Conservation (phyloP, 805 yeast species). For the Candida ulmi region DNA sequence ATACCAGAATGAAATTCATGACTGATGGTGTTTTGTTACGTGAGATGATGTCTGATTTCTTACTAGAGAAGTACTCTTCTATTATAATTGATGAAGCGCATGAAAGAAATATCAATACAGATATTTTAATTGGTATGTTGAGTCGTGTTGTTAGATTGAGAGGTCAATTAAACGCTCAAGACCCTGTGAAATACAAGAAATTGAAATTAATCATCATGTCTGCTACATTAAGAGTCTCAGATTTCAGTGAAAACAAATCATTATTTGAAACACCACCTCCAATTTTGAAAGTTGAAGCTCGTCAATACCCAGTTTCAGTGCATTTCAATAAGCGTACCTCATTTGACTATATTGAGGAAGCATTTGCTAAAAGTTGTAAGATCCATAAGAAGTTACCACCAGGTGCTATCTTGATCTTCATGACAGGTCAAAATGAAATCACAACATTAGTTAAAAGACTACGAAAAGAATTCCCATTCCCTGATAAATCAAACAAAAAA, state of each 20-base stretch:
- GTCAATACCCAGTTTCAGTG: slow-evolving; percentile 89
- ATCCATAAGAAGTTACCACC: slow-evolving; percentile 85
- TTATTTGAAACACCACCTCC: slow-evolving; percentile 79
- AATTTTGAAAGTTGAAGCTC: slow-evolving; percentile 79
- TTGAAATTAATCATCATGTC: slow-evolving; percentile 91
- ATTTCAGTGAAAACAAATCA: slow-evolving; percentile 75
- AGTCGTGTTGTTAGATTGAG: slow-evolving; percentile 81
- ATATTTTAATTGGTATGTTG: slow-evolving; percentile 89
- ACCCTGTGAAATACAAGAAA: slow-evolving; percentile 48
- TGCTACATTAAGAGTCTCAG: slow-evolving; percentile 91
- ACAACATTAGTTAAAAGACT: slow-evolving; percentile 65
- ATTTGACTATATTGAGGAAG: slow-evolving; percentile 78
- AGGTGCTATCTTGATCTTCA: slow-evolving; percentile 86
- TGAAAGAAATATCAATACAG: slow-evolving; percentile 94
- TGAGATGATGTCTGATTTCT: slow-evolving; percentile 87
- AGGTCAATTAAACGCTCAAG: slow-evolving; percentile 40
- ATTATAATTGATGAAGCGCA: slow-evolving; percentile 96
- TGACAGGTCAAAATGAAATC: slow-evolving; percentile 95
- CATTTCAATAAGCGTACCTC: slow-evolving; percentile 84
- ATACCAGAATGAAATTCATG: slow-evolving; percentile 81
- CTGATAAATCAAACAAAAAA: slow-evolving; percentile 22
- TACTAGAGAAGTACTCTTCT: slow-evolving; percentile 75
- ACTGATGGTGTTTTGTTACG: slow-evolving; percentile 91
- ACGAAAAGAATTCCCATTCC: slow-evolving; percentile 61
- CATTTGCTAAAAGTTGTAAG: slow-evolving; percentile 76